phyloP scores from a whole-genome alignment of 108 stramenopile species.

The Cyclotella choctawhatcheeana region DNA sequence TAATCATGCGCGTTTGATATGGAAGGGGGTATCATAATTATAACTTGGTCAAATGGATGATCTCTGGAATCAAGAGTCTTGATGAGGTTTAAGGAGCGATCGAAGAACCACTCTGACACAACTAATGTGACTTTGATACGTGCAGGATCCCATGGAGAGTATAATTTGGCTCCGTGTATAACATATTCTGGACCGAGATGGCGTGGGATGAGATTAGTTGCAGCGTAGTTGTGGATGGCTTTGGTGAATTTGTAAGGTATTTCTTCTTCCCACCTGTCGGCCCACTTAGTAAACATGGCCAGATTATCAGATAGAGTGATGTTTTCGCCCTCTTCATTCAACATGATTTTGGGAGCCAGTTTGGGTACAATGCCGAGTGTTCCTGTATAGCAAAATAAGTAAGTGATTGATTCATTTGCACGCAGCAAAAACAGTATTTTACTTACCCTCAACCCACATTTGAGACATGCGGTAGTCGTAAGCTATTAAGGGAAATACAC shows the following conservation, averaged over 20 bases:
- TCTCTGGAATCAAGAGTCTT: conserved; percentile 31
- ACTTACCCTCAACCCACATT: conserved; percentile 37
- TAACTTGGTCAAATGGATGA: conserved; percentile 29
- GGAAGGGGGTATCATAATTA: conserved; percentile 35
- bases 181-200: conserved; percentile 39
- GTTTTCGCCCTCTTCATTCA: conserved; percentile 36
- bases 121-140: conserved; percentile 28
- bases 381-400: neutral
- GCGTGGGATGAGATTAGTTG: conserved; percentile 30
- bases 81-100: conserved; percentile 27
- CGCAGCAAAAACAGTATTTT: neutral
- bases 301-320: conserved; percentile 35
- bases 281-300: conserved; percentile 30
- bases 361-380: conserved; percentile 31
- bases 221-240: conserved; percentile 36
- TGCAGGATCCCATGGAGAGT: conserved; percentile 30
- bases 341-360: conserved; percentile 38
- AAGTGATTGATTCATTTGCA: too few species aligned
- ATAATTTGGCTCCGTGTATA: conserved; percentile 42
- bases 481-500: too few species aligned
- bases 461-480: conserved; percentile 43
- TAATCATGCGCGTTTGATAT: conserved; percentile 30
- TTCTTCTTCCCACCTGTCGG: conserved; percentile 15
- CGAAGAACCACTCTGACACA: conserved; percentile 41
- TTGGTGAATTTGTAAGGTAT: conserved; percentile 37